Conservation (phyloP, 768 basidiomycete genomes). For the Lactarius deliciosus region DNA sequence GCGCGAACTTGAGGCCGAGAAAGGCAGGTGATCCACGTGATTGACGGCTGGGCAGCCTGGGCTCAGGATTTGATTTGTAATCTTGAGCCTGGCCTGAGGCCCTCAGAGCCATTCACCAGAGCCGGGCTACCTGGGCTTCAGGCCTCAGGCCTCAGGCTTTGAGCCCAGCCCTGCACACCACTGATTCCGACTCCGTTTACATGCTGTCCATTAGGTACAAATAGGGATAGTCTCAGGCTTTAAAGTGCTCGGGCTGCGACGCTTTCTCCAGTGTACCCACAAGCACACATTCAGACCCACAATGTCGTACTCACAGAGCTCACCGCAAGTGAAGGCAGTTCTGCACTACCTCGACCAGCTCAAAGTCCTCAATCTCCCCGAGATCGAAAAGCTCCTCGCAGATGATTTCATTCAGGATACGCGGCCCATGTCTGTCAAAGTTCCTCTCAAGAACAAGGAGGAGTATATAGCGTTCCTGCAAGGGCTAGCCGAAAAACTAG, state of each 20-base stretch:
- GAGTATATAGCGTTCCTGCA: conserved; percentile 15
- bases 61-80: too few species aligned
- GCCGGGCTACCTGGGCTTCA: too few species aligned
- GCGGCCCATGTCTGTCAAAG: not conserved
- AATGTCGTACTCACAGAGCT: not conserved
- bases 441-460: conserved; percentile 6
- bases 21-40: too few species aligned
- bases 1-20: too few species aligned
- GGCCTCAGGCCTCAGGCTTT: too few species aligned
- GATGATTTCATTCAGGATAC: conserved; percentile 22
- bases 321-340: conserved; percentile 10
- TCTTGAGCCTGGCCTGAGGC: too few species aligned
- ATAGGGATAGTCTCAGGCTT: not conserved
- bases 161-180: too few species aligned
- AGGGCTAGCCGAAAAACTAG: conserved; percentile 1
- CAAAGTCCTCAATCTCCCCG: conserved; percentile 1
- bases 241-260: not conserved
- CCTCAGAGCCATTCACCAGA: too few species aligned
- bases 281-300: not conserved
- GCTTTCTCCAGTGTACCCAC: not conserved
- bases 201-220: not conserved
- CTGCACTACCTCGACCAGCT: conserved; percentile 12
- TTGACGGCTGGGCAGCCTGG: too few species aligned
- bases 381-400: conserved; percentile 1
- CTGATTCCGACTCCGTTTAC: not conserved